These are phyloP conservation scores for Blastomyces percursus DNA, from an alignment of 2,329 filamentous ascomycete genomes.

Conservation along the genomic window DNA sequence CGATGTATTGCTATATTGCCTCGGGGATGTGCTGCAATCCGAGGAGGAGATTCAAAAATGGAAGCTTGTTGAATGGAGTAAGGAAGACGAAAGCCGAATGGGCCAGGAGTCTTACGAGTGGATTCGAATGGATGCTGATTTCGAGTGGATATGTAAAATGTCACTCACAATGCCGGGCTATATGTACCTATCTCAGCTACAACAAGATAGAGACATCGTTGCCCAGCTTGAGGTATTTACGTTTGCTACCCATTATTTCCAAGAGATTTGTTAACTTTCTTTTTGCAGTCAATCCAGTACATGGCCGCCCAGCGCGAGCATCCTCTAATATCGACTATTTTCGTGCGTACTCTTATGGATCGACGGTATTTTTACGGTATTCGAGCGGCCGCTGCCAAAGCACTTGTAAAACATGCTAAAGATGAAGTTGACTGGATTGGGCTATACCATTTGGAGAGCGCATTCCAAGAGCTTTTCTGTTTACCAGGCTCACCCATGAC, in stretches of 20 bases:
- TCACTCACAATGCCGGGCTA: constrained; percentile 76
- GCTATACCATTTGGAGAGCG: constrained; percentile 69
- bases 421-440: constrained; percentile 65
- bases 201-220: constrained; percentile 92
- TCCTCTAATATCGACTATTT: constrained; percentile 75
- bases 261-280: constrained; percentile 12
- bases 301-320: constrained; percentile 58
- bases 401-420: constrained; percentile 64
- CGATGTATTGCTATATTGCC: constrained; percentile 75
- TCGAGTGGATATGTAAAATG: constrained; percentile 91
- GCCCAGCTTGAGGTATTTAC: constrained; percentile 56
- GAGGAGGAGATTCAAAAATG: constrained; percentile 74
- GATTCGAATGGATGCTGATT: constrained; percentile 96
- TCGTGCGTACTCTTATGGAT: constrained; percentile 83
- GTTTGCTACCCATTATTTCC: not conserved
- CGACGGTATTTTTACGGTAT: constrained; percentile 89
- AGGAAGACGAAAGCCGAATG: constrained; percentile 82
- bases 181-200: constrained; percentile 96
- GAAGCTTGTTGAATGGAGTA: constrained; percentile 78
- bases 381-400: constrained; percentile 69
- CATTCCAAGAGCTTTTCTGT: constrained; percentile 83
- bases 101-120: constrained; percentile 95
- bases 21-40: constrained; percentile 80
- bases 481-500: constrained; percentile 67
- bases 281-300: constrained; percentile 57